Percentiles rank a stretch among this genome's conserved stretches.
These are phyloP conservation scores for Tulasnella sp. DNA, from an alignment of 768 basidiomycete genomes.

Conservation along the genomic window DNA sequence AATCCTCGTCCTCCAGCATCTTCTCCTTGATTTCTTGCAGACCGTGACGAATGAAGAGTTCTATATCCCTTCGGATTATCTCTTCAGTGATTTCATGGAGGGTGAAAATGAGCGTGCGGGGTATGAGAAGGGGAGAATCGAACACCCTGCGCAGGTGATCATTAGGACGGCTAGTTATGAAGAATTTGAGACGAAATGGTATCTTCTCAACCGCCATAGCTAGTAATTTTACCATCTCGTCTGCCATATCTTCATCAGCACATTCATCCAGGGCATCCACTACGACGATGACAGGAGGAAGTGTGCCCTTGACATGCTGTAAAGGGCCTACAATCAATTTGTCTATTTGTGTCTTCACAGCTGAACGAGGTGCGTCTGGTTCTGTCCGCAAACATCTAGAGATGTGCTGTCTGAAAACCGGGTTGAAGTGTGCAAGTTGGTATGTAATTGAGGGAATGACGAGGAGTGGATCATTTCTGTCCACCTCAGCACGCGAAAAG, in stretches of 20 bases:
- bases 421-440: slow-evolving; percentile 22
- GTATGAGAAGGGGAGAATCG: background rate
- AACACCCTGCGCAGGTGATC: slow-evolving; percentile 19
- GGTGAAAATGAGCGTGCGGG: background rate
- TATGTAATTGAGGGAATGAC: slow-evolving; percentile 27
- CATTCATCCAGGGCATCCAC: slow-evolving; percentile 32
- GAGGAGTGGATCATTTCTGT: slow-evolving; percentile 18
- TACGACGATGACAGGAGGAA: slow-evolving; percentile 23
- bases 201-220: slow-evolving; percentile 16
- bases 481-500: slow-evolving; percentile 22
- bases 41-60: slow-evolving; percentile 2
- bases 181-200: slow-evolving; percentile 23
- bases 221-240: slow-evolving; percentile 21
- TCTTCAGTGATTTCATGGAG: slow-evolving; percentile 14
- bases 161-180: slow-evolving; percentile 27
- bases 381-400: slow-evolving; percentile 12
- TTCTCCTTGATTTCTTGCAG: background rate
- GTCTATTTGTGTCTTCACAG: slow-evolving; percentile 19
- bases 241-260: slow-evolving; percentile 1
- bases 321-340: slow-evolving; percentile 18
- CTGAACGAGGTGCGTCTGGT: slow-evolving; percentile 2
- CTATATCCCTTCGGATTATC: slow-evolving; percentile 8
- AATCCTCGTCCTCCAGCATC: background rate
- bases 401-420: background rate
- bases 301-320: background rate